Evolutionary conservation across 169 alveolate species (phyloP).

Genomic region (Plasmodium vinckei): DNA sequence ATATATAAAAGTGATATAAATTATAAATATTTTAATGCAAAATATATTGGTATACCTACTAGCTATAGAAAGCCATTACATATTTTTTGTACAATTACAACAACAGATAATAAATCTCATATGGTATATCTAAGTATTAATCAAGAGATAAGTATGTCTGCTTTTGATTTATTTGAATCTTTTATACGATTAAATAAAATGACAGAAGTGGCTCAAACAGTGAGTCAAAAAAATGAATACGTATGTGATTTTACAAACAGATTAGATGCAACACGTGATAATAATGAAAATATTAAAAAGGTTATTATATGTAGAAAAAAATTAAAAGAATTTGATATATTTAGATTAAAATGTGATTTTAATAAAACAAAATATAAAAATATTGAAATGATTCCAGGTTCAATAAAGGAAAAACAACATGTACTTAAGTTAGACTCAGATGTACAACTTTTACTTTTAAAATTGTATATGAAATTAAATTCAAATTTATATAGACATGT

Average conservation of each 20-base stretch:
- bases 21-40: conserved; percentile 24
- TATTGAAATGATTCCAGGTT: conserved; percentile 23
- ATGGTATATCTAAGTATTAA: conserved; percentile 52
- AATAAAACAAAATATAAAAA: conserved; percentile 5
- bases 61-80: conserved; percentile 4
- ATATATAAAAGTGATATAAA: conserved; percentile 41
- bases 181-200: conserved; percentile 24
- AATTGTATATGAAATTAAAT: conserved; percentile 12
- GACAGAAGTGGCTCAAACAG: conserved; percentile 6
- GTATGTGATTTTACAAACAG: conserved; percentile 39
- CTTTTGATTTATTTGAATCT: conserved; percentile 22
- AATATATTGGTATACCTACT: conserved; percentile 36
- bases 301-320: conserved; percentile 43
- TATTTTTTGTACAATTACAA: conserved; percentile 23
- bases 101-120: background rate
- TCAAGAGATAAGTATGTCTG: conserved; percentile 40
- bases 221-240: conserved; percentile 20
- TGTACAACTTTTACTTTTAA: conserved; percentile 16
- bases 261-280: background rate
- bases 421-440: conserved; percentile 19
- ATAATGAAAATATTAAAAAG: background rate
- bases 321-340: conserved; percentile 53
- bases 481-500: background rate
- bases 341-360: conserved; percentile 22
- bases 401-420: conserved; percentile 4